A percentile compares a stretch with the other conserved stretches of the same genome.
phyloP scores from a whole-genome alignment of 306 rosid genomes.

The Vachellia pachyceras region DNA sequence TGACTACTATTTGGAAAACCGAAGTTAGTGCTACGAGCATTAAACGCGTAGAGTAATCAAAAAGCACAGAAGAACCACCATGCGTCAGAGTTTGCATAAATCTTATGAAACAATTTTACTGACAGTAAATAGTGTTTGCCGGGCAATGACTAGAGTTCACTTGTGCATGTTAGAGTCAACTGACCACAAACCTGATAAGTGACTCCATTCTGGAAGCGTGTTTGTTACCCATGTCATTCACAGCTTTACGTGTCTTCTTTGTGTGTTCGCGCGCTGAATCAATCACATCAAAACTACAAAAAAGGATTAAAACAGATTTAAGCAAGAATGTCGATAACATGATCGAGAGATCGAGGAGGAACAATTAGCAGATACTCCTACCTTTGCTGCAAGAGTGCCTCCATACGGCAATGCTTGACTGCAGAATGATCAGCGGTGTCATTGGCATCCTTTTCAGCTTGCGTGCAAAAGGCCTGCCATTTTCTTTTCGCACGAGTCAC shows the following conservation, averaged over 20 bases:
- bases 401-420: slow-evolving; percentile 90
- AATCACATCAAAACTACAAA: slow-evolving; percentile 58
- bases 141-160: not conserved
- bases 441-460: slow-evolving; percentile 74
- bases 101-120: not conserved
- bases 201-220: slow-evolving; percentile 63
- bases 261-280: slow-evolving; percentile 67
- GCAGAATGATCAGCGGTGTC: slow-evolving; percentile 84
- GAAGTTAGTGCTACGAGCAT: not conserved
- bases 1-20: not conserved
- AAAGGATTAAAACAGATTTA: slow-evolving; percentile 3
- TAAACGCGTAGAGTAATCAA: not conserved
- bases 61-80: not conserved
- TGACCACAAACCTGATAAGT: slow-evolving; percentile 66
- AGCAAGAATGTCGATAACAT: slow-evolving; percentile 6
- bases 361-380: slow-evolving; percentile 21
- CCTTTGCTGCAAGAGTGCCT: slow-evolving; percentile 81
- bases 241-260: slow-evolving; percentile 61
- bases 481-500: slow-evolving; percentile 79
- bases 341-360: not conserved
- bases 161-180: not conserved
- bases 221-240: slow-evolving; percentile 65
- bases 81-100: slow-evolving; percentile 2
- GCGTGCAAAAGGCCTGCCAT: slow-evolving; percentile 76
- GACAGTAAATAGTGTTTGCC: not conserved